Evolutionary conservation across 768 basidiomycete species (phyloP).

Genomic region (Tylopilus vinaceipallidus): DNA sequence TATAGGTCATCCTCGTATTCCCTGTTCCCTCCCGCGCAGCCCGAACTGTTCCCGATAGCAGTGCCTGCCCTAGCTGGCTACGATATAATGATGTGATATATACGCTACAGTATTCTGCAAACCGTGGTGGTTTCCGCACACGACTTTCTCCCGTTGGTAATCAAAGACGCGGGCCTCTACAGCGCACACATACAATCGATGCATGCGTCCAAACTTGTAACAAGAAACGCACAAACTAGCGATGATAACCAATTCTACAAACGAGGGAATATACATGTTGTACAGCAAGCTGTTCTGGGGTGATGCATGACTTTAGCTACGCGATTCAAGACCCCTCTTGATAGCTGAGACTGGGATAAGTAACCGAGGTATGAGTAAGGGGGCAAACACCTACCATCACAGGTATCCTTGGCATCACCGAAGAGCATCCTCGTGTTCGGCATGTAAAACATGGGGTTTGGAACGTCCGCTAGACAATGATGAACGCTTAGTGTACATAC

Average conservation of each 20-base stretch:
- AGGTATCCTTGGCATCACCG: conserved; percentile 88
- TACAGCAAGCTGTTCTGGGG: conserved; percentile 10
- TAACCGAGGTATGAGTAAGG: background rate
- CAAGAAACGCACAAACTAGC: too few relatives aligned
- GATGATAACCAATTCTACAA: conserved; percentile 9
- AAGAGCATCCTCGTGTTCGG: conserved; percentile 88
- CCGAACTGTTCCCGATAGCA: conserved; percentile 8
- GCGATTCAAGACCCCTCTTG: conserved; percentile 54
- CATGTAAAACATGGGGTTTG: conserved; percentile 95
- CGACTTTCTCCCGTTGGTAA: conserved; percentile 2
- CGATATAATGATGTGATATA: conserved; percentile 30
- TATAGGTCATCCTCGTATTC: conserved; percentile 21
- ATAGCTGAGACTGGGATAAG: conserved; percentile 40
- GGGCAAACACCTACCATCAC: conserved; percentile 58
- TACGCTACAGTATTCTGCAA: conserved; percentile 26
- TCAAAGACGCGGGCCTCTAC: conserved; percentile 2
- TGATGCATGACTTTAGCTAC: conserved; percentile 13
- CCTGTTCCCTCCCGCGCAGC: conserved; percentile 1
- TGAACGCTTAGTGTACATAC: background rate
- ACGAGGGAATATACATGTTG: conserved; percentile 22
- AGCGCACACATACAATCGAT: background rate
- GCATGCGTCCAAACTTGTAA: too few relatives aligned
- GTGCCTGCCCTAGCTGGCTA: conserved; percentile 15
- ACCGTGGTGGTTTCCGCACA: conserved; percentile 3
- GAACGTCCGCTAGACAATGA: conserved; percentile 67